Evolutionary conservation across 192 early-diverging fungal species (phyloP), one percentile per base, ranked within the genome.

Genomic region (Helicostylum pulchrum): DNA sequence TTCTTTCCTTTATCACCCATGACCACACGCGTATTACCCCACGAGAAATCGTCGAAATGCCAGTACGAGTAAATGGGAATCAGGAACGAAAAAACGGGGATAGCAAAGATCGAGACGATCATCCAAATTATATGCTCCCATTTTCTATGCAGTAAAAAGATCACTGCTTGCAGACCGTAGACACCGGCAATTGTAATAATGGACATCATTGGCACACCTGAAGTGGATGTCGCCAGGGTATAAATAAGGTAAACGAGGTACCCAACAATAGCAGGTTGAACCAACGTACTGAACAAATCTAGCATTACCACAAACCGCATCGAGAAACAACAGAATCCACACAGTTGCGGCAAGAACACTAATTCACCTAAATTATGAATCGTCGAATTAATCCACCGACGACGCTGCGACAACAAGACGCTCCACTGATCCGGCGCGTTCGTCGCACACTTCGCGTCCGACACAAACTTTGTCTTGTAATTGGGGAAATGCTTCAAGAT

Each of bases 331-430:
- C 94, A 88, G 84, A 92, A 94, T 23, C 97, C 95, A 68, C 97
- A 98, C 21, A 98, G 88, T 57, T 97, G 95, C 19, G 91, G 90
- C 70, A 99, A 80, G 72, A 93, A 88, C 39, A 94, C 73, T 34
- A 99, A 78, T 76, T 99, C 97, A 66, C 96, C 85, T 65, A 97
- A 78, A 72, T 99, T 99, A 80, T 99, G 97, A 12, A 99, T 90
- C 1, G 97, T 99, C 43, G 94, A 97, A 82, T 99, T 99, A 73
- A 99, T 99, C 97, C 97, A 99, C 62, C 97, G 90, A 80, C 97
- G 93, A 67, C 97, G 89, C 76, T 99, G 97, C 8, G 97, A 99
- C 34, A 99, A 73, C 56, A 99, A 71, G 19, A 99, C 89, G 49
- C 83, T 81, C 88, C 93, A 96, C 66, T 86, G 86, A 63, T 98